Conservation (phyloP, 441 rosid species). For the Metrosideros polymorpha region DNA sequence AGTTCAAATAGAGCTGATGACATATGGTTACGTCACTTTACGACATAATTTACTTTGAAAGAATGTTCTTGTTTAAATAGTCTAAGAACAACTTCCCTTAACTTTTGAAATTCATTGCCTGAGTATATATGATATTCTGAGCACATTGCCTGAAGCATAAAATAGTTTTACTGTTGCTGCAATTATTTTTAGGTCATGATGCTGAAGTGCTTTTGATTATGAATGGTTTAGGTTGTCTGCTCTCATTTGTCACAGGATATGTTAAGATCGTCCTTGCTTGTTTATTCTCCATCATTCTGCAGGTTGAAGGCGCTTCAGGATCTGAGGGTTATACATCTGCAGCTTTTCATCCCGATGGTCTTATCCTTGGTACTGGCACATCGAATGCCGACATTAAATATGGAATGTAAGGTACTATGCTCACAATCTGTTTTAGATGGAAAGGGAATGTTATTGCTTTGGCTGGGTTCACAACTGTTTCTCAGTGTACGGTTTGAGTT, state of each 20-base stretch:
- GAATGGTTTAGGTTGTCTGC: background rate
- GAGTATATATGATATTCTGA: background rate
- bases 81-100: background rate
- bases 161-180: background rate
- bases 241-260: background rate
- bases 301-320: conserved; percentile 62
- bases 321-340: conserved; percentile 81
- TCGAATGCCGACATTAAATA: conserved; percentile 64
- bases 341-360: conserved; percentile 99
- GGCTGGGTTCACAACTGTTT: background rate
- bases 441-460: background rate
- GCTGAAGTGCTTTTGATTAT: background rate
- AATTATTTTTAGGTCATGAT: background rate
- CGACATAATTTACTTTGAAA: background rate
- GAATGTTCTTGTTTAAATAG: background rate
- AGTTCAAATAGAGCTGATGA: background rate
- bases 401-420: conserved; percentile 86
- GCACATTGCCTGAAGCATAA: background rate
- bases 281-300: conserved; percentile 9
- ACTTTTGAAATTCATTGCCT: background rate
- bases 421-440: background rate
- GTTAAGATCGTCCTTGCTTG: background rate
- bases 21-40: background rate
- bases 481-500: background rate
- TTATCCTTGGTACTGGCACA: conserved; percentile 97